Evolutionary conservation across 2,329 filamentous ascomycete species (phyloP).

Genomic region (Mycosphaerella sp.): DNA sequence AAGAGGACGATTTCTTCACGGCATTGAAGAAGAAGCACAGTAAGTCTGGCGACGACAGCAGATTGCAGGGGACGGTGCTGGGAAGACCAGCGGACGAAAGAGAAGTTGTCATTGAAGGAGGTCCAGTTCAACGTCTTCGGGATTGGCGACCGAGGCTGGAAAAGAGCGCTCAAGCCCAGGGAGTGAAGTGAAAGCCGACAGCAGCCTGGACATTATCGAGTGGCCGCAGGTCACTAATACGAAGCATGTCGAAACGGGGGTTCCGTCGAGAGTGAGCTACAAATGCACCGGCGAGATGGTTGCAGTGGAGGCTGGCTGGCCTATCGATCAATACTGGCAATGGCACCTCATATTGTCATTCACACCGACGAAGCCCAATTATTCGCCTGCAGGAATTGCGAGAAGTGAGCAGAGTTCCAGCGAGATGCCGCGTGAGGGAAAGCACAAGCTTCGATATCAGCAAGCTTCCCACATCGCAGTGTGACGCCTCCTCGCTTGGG

Average conservation of each 20-base stretch:
- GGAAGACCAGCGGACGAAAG: slow-evolving; percentile 66
- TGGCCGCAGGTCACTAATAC: neutral
- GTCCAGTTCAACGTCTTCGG: slow-evolving; percentile 58
- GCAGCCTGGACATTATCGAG: neutral
- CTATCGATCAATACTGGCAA: too few relatives aligned
- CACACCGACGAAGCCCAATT: too few relatives aligned
- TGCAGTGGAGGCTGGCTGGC: too few relatives aligned
- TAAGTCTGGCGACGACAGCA: slow-evolving; percentile 72
- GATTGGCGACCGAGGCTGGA: slow-evolving; percentile 52
- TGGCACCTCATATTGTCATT: too few relatives aligned
- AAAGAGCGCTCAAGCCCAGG: slow-evolving; percentile 9
- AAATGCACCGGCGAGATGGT: too few relatives aligned
- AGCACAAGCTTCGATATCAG: too few relatives aligned
- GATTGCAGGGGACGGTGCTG: slow-evolving; percentile 77
- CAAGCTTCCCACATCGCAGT: too few relatives aligned
- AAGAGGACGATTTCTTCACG: slow-evolving; percentile 45
- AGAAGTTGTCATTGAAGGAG: slow-evolving; percentile 72
- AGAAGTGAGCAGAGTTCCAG: too few relatives aligned
- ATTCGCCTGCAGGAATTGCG: too few relatives aligned
- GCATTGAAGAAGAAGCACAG: slow-evolving; percentile 85
- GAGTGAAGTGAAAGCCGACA: neutral
- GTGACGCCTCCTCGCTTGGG: too few relatives aligned
- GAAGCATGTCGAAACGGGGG: neutral
- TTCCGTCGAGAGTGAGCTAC: too few relatives aligned
- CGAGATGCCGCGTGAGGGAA: too few relatives aligned